Base-by-base conservation (phyloP, 148 eudicot species). In the Vaccinium darrowii region DNA sequence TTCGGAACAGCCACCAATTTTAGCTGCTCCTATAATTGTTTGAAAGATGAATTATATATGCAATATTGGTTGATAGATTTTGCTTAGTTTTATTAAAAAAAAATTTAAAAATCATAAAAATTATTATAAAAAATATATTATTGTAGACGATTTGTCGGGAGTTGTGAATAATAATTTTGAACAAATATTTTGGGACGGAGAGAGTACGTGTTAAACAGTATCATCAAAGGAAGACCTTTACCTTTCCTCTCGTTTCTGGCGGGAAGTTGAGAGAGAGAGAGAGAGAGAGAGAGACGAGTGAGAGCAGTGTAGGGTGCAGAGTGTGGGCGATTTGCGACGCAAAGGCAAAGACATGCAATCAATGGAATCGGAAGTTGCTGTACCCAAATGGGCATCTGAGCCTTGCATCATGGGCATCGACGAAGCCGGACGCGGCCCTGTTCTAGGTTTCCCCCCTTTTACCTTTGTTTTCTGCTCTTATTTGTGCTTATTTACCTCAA, bases 401-500 rank as follows among this genome's bases (percentile, higher is more conserved):
- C 95, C 98, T 65, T 97, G 98, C 89, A 92, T 97, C 6, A 93
- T 97, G 98, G 99, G 99, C 63, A 96, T 97, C 85, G 99, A 97
- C 81, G 99, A 97, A 91, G 99, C 99, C 87, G 99, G 99, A 39
- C 92, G 99, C 69, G 99, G 99, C 85, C 99, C 99, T 76, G 99
- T 95, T 85, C 90, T 97, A 91, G 99, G 99, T 92, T 87, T 83
- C 47, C 13, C 85, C 81, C 83, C 12, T 51, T 76, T 74, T 67
- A 27, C 23, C 19, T 86, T 71, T 36, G 43, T 19, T 51, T 82
- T 73, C 11, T 9, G 79, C 50, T 54, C 11, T 19, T 54, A 11
- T 83, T n/a, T 54, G 73, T 7, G 33, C 6, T 76, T 84, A 39
- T 62, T 25, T 76, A 18, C 23, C 49, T 84, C 53, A 21, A 57